Evolutionary conservation across 2,329 filamentous ascomycete genomes (phyloP).

Genomic region (Cytospora mali): DNA sequence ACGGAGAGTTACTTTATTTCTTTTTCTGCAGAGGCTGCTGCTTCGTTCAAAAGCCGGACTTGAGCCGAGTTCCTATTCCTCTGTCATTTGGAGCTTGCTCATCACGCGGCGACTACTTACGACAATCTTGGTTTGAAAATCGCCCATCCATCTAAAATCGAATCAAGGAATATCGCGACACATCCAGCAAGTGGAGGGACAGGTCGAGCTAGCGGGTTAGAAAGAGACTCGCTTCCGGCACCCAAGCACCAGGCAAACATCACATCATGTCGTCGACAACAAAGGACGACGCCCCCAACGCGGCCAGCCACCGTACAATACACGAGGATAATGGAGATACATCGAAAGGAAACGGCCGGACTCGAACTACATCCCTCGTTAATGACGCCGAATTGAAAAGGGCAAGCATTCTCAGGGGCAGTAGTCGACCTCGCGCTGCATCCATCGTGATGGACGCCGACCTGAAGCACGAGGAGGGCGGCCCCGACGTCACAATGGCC

Average conservation of each 20-base stretch:
- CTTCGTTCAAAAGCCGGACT: background rate
- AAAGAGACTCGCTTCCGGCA: background rate
- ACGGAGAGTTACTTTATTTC: background rate
- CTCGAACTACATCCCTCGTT: conserved; percentile 9
- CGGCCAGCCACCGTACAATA: conserved; percentile 11
- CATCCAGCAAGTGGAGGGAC: background rate
- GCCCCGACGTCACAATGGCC: conserved; percentile 39
- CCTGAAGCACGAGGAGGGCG: conserved; percentile 47
- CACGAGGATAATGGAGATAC: background rate
- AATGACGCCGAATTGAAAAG: conserved; percentile 40
- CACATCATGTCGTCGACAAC: conserved; percentile 15
- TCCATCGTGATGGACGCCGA: conserved; percentile 32
- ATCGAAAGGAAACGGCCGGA: background rate
- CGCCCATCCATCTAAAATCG: background rate
- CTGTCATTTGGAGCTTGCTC: background rate
- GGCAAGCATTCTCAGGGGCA: background rate
- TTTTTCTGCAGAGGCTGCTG: background rate
- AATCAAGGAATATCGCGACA: background rate
- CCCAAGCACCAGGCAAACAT: background rate
- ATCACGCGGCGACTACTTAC: background rate
- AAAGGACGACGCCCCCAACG: conserved; percentile 18
- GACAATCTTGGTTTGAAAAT: background rate
- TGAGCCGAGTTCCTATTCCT: background rate
- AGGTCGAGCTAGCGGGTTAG: background rate
- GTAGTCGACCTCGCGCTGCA: conserved; percentile 2